Evolutionary conservation across 768 basidiomycete species (phyloP), one percentile per base, ranked within the genome.

Genomic region (Flagelloscypha sp.): DNA sequence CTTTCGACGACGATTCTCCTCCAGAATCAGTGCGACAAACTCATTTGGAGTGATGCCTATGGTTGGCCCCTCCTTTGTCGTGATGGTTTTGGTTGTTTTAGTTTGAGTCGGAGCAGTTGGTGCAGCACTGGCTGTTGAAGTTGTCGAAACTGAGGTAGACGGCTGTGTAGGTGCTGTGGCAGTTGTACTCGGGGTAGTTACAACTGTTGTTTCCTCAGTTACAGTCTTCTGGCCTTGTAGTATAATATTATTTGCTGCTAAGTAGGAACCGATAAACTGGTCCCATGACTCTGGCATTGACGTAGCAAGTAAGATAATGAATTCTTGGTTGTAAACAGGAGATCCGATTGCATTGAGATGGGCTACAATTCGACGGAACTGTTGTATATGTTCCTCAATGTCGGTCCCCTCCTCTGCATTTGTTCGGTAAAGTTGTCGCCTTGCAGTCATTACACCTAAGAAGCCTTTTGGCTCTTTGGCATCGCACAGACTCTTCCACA

Each of bases 401-500:
- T 37, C 35, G 10, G 35, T 33, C 5, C 30, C 35, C 25, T 41
- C 41, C 25, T 42, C 41, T 32, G 41, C 41, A 21, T 35, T 29
- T 23, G 27, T 35, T 9, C 33, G 27, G 33, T 35, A 34, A 10
- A 35, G 33, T 22, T 29, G 30, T 17, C 38, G 38, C 12, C 38
- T 27, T 24, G 23, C 30, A 15, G 30, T 33, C 13, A 42, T 15
- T 7, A 42, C 35, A 2, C 38, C 38, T 6, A 40, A 35, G 28
- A 36, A 30, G 32, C 40, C 40, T 36, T 35, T 13, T 0, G 29
- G 32, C 24, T 41, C 35, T 27, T 41, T 41, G 17, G 37, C 40
- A 19, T 32, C 32, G 16, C 38, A 35, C 5, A 40, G 12, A 15
- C 36, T 33, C n/a, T 10, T 2, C 38, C 38, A 40, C 38, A 40